Percentiles rank a stretch among this genome's conserved stretches.
Conservation (phyloP, 2,329 filamentous ascomycete species). For the Corinectria fuckeliana region DNA sequence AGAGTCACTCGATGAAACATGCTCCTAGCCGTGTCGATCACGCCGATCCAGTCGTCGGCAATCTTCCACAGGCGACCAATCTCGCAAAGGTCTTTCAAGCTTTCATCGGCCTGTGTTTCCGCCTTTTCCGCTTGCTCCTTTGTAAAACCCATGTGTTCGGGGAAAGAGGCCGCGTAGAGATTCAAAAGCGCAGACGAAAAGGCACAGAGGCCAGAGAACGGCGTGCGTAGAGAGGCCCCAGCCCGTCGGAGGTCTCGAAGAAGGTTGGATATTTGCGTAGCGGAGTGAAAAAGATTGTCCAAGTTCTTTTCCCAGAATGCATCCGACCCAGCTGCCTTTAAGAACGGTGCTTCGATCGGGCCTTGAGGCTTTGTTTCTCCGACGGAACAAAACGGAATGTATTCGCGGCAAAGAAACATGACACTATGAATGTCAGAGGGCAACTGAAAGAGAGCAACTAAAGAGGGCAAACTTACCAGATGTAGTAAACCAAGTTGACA, state of each 20-base stretch:
- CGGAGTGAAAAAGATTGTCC: conserved; percentile 26
- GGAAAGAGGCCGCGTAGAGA: conserved; percentile 31
- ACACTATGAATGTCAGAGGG: conserved; percentile 6
- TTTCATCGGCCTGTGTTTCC: conserved; percentile 22
- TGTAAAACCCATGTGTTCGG: conserved; percentile 28
- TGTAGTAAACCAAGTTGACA: conserved; percentile 36
- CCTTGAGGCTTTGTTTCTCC: conserved; percentile 31
- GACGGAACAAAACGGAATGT: conserved; percentile 32
- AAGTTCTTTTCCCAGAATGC: conserved; percentile 30
- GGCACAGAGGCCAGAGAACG: conserved; percentile 31
- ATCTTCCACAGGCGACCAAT: conserved; percentile 31
- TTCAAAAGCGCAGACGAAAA: conserved; percentile 29
- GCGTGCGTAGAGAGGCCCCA: conserved; percentile 26
- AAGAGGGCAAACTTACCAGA: conserved; percentile 21
- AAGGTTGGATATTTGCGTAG: conserved; percentile 31
- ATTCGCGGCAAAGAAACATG: conserved; percentile 31
- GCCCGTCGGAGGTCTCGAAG: conserved; percentile 31
- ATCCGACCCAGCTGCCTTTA: conserved; percentile 28
- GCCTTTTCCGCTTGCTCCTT: conserved; percentile 8
- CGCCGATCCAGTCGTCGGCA: conserved; percentile 36
- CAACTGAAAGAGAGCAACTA: accelerated
- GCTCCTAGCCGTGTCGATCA: conserved; percentile 30
- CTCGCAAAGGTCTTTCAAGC: conserved; percentile 17
- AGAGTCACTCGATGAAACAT: conserved; percentile 23
- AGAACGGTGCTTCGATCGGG: conserved; percentile 31